Conservation (phyloP, 164 flowering plant species). For the Taxillus chinensis region DNA sequence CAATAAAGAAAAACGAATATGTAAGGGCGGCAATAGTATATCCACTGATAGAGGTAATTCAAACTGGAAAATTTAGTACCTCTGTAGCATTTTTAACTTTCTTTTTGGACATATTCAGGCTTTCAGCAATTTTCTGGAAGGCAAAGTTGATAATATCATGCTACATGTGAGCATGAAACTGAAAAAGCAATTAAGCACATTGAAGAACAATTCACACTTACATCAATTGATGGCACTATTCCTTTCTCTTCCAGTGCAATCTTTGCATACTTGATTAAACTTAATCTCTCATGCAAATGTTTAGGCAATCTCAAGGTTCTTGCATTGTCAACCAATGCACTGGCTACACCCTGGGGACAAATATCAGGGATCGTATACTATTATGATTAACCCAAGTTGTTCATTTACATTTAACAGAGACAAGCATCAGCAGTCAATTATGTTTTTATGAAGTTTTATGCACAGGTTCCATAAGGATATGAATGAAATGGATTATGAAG, state of each 20-base stretch:
- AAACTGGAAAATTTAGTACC: conserved; percentile 30
- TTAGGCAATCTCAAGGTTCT: conserved; percentile 74
- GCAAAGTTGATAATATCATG: neutral
- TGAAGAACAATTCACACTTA: conserved; percentile 24
- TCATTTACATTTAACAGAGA: neutral
- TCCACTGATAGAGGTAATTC: neutral
- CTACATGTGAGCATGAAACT: neutral
- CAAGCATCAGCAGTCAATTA: neutral
- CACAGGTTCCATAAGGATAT: no score
- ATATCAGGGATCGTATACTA: no score
- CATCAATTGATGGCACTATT: conserved; percentile 72
- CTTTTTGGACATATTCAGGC: conserved; percentile 72
- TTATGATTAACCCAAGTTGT: neutral
- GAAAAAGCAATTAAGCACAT: neutral
- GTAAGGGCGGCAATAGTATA: neutral
- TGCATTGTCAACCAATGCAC: conserved; percentile 71
- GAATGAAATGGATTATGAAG: no score
- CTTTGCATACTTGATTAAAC: conserved; percentile 71
- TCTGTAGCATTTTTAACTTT: conserved; percentile 91
- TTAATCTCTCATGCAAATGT: conserved; percentile 80
- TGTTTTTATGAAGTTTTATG: neutral
- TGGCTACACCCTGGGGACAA: conserved; percentile 70
- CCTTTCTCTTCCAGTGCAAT: conserved; percentile 63
- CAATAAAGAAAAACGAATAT: neutral
- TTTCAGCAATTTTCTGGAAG: conserved; percentile 77